These are phyloP conservation scores for Paracoccidioides brasiliensis DNA, from an alignment of 2,329 filamentous ascomycete species.

Conservation along the genomic window DNA sequence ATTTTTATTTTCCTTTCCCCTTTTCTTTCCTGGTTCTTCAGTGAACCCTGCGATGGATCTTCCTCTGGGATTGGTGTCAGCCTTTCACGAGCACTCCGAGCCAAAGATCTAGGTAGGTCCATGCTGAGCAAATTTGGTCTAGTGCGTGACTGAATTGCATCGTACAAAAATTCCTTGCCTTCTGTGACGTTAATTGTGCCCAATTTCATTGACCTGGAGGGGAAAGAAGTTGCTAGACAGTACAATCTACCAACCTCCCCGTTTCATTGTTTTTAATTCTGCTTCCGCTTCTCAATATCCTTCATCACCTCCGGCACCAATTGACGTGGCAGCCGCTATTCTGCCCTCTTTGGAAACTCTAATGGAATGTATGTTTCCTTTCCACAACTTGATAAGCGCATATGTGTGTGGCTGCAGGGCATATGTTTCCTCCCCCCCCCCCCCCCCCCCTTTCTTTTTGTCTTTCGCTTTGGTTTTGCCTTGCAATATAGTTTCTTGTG, in stretches of 20 bases:
- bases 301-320: neutral
- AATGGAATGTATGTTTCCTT: neutral
- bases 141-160: neutral
- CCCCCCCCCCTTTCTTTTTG: neutral
- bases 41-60: neutral
- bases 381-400: neutral
- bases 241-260: neutral
- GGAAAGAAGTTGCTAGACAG: neutral
- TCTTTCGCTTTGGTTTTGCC: neutral
- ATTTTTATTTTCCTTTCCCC: neutral
- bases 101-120: neutral
- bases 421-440: neutral
- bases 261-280: neutral
- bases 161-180: neutral
- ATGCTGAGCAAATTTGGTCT: neutral
- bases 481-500: neutral
- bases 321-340: conserved; percentile 3
- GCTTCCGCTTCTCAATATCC: neutral
- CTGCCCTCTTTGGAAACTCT: neutral
- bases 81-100: neutral
- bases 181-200: conserved; percentile 3
- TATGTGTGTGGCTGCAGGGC: neutral
- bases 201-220: neutral
- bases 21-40: neutral
- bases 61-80: neutral